Conservation (phyloP, 2,329 filamentous ascomycete genomes). For the Botrytis deweyae region DNA sequence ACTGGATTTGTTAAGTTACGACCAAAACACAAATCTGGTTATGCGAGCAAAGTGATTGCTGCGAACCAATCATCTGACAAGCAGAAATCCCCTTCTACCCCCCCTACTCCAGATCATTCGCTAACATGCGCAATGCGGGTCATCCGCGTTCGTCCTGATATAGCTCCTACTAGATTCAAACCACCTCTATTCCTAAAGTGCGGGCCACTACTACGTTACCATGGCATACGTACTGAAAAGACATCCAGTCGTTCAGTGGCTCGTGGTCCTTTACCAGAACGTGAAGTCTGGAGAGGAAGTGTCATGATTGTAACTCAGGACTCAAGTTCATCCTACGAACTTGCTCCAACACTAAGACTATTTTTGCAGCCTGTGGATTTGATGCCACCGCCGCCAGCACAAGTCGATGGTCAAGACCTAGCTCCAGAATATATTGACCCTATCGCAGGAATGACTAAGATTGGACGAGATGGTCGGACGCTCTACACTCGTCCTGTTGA, state of each 20-base stretch:
- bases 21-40: conserved; percentile 21
- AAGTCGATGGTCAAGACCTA: conserved; percentile 64
- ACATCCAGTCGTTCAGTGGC: conserved; percentile 42
- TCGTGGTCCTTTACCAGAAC: conserved; percentile 47
- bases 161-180: conserved; percentile 68
- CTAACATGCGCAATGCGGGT: conserved; percentile 41
- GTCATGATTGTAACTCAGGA: conserved; percentile 96
- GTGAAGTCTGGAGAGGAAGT: conserved; percentile 87
- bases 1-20: conserved; percentile 17
- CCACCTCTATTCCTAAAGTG: conserved; percentile 84
- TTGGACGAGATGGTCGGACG: conserved; percentile 80
- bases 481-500: conserved; percentile 90
- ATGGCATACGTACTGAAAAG: conserved; percentile 70
- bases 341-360: conserved; percentile 76
- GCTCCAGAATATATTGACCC: conserved; percentile 85
- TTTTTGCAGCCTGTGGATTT: conserved; percentile 86
- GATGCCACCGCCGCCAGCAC: conserved; percentile 71
- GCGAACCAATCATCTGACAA: conserved; percentile 15
- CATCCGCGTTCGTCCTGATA: conserved; percentile 39
- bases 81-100: conserved; percentile 2
- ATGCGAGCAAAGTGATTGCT: conserved; percentile 22
- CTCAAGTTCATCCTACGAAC: conserved; percentile 75
- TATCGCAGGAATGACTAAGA: conserved; percentile 80
- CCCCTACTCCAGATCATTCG: conserved; percentile 31
- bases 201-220: conserved; percentile 86